Conservation (phyloP, 2,329 filamentous ascomycete genomes). For the Phialophora chinensis region DNA sequence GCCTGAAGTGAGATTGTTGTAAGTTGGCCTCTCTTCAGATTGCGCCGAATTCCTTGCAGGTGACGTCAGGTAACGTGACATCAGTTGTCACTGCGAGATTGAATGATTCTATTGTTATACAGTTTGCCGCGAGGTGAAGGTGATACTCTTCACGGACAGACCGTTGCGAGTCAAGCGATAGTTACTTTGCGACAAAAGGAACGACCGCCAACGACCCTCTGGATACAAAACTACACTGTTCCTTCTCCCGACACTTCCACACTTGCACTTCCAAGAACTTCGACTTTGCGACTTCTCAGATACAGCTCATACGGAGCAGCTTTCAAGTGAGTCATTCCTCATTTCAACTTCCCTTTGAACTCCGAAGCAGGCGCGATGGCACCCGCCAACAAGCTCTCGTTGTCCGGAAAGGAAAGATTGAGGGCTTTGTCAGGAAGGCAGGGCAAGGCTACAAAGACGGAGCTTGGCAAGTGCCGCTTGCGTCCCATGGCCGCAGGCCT, state of each 20-base stretch:
- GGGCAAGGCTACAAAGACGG: not conserved
- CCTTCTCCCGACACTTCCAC: not conserved
- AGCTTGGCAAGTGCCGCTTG: not conserved
- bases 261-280: not conserved
- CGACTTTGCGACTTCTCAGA: not conserved
- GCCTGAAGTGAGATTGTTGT: slow-evolving; percentile 2
- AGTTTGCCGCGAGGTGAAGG: not conserved
- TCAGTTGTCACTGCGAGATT: not conserved
- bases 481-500: not conserved
- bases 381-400: not conserved
- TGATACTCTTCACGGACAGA: not conserved
- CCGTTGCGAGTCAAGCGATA: not conserved
- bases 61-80: slow-evolving; percentile 1
- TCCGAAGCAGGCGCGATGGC: no score
- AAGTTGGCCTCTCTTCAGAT: slow-evolving; percentile 1
- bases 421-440: not conserved
- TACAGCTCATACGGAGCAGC: not conserved
- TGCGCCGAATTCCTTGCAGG: not conserved
- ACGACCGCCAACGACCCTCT: not conserved
- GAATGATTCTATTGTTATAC: not conserved
- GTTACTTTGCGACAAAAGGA: not conserved
- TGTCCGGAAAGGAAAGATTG: not conserved
- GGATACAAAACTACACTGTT: not conserved
- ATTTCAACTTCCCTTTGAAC: not conserved
- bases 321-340: not conserved